Evolutionary conservation across 352 stramenopile genomes (phyloP), one percentile per base, ranked within the genome.

Genomic region (Phytophthora pisi): DNA sequence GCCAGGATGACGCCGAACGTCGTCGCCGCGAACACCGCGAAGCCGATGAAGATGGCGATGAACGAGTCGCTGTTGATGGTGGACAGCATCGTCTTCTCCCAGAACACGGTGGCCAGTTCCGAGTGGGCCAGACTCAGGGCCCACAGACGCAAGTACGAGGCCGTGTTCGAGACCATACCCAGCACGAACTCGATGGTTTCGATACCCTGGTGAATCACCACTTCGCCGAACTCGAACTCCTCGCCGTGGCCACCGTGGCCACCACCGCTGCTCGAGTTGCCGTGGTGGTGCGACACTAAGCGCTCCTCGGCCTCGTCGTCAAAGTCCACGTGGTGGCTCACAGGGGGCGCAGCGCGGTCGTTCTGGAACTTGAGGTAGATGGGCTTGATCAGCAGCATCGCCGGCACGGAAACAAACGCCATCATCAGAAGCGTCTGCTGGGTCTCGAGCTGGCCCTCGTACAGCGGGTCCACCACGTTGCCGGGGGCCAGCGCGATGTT

Each of bases 141-240:
- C 98, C 98, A 99, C 10, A 99, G 91, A 95, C 98, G 97, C 61
- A 99, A 86, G 84, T 99, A 99, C 31, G 97, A 99, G 9, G 98
- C 98, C 24, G 98, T 99, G 88, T 99, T 99, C 55, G 97, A 99
- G 28, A 99, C 95, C 95, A 99, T 99, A 36, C 97, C 96, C 55
- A 99, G 90, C 66, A 99, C 97, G 67, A 99, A 99, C 82, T 99
- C 98, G 69, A 99, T 99, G 26, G 98, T 99, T 84, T 99, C 97
- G 78, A 99, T 99, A 30, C 84, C 96, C 73, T 99, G 97, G 84
- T 99, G 98, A 66, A 99, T 99, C 30, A 99, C 78, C 51, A 99
- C 92, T 79, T 99, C 97, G 36, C 95, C 96, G 73, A 99, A 98
- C 38, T 96, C 84, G 72, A 98, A 96, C 55, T 98, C 90, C 26